Base-by-base conservation (phyloP, 441 rosid genomes). In the Erodium texanum region DNA sequence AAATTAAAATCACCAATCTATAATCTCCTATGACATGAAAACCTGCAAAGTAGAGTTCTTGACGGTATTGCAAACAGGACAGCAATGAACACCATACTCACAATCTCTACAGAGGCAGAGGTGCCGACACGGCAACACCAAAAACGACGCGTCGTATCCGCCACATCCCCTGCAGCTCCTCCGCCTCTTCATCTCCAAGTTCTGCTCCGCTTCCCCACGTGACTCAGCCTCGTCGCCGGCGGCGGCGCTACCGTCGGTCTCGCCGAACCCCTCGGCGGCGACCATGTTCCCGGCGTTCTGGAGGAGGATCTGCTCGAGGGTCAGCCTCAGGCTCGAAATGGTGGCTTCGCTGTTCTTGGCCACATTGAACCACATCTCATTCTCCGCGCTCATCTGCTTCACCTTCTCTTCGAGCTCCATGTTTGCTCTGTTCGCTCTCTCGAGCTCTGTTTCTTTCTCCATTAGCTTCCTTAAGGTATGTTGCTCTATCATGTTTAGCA, bases 291-390 rank as follows among this genome's bases (percentile, higher is more conserved):
- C 58, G 58, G 58, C 58, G 58, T 3, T 56, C 15, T 29, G 59
- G n/a, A 54, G 29, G 5, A 68, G 54, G 34, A 68, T 24, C 63
- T 68, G 64, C 24, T 27, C 70, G n/a, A 68, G 70, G 23, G 15
- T 52, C 48, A 29, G 64, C 70, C 70, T 68, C 23, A 68, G 38
- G 61, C 70, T 68, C 50, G 61, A 32, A 19, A 68, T 62, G 12
- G 64, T 18, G 64, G 70, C 64, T 20, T 68, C 70, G 23, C 64
- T 56, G 45, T 68, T 58, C 64, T 68, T 68, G 7, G 64, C 70
- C 54, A 68, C 43, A 11, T 54, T 32, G 70, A 68, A 32, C 70
- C 70, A 68, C 70, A 56, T 68, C 11, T 68, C 50, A 56, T 68
- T 68, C 43, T 68, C 64, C 2, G 7, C 64, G 38, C 52, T 54